Evolutionary conservation across 1,139 yeast species (phyloP).

Genomic region (Saccharomyces hybrid): DNA sequence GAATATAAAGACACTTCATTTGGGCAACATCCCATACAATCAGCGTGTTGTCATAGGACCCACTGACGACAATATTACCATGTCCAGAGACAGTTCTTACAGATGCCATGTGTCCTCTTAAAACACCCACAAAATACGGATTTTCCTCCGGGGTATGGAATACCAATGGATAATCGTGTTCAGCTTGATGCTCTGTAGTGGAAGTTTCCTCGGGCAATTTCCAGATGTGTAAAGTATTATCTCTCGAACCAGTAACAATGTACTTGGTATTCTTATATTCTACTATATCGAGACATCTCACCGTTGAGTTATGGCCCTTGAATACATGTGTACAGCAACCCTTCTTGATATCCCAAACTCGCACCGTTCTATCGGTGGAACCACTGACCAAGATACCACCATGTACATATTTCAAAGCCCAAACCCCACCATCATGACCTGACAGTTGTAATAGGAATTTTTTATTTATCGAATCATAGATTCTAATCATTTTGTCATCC

Average conservation of each 20-base stretch:
- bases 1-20: conserved; percentile 63
- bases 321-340: conserved; percentile 61
- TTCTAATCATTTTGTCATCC: conserved; percentile 75
- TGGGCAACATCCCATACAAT: conserved; percentile 86
- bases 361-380: conserved; percentile 82
- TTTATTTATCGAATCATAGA: conserved; percentile 75
- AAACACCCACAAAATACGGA: conserved; percentile 67
- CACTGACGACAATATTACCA: conserved; percentile 79
- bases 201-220: conserved; percentile 55
- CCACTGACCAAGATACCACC: conserved; percentile 68
- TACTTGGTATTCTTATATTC: conserved; percentile 55
- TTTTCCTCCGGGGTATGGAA: conserved; percentile 44
- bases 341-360: conserved; percentile 71
- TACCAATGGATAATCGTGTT: conserved; percentile 27
- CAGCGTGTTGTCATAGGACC: conserved; percentile 85
- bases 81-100: conserved; percentile 85
- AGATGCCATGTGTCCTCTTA: conserved; percentile 79
- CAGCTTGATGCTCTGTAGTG: conserved; percentile 25
- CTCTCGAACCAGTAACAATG: conserved; percentile 85
- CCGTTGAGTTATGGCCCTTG: conserved; percentile 87
- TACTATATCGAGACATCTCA: conserved; percentile 79
- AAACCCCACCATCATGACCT: conserved; percentile 97
- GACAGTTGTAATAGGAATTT: conserved; percentile 54
- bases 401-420: conserved; percentile 81
- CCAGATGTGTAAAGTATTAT: conserved; percentile 86